phyloP scores from a whole-genome alignment of 805 yeast genomes.

The Blastobotrys parvus region DNA sequence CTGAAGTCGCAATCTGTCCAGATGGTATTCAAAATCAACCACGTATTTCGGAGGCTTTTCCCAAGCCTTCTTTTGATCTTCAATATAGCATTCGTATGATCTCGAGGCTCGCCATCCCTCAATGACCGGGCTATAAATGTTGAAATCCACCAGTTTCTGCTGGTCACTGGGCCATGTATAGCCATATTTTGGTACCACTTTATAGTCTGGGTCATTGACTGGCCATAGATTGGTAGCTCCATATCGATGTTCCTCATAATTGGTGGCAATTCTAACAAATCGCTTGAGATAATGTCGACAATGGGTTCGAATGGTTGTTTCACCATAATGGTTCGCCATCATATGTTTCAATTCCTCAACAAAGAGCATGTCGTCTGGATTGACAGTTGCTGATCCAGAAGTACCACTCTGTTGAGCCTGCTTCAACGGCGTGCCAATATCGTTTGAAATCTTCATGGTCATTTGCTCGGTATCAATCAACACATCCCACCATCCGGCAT shows the following conservation, averaged over 20 bases:
- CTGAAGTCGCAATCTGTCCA: conserved; percentile 22
- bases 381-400: conserved; percentile 2
- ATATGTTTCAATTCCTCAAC: conserved; percentile 22
- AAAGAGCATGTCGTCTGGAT: conserved; percentile 18
- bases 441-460: conserved; percentile 24
- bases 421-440: conserved; percentile 20
- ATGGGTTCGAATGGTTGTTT: conserved; percentile 20
- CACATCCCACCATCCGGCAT: conserved; percentile 49
- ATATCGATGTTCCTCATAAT: conserved; percentile 21
- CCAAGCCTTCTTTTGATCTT: conserved; percentile 18
- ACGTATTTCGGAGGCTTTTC: conserved; percentile 17
- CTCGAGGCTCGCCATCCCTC: conserved; percentile 26
- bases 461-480: conserved; percentile 44
- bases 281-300: conserved; percentile 22
- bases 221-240: conserved; percentile 20
- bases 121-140: conserved; percentile 19
- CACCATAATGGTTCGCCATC: conserved; percentile 25
- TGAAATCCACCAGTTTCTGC: conserved; percentile 18
- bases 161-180: conserved; percentile 24
- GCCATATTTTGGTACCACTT: conserved; percentile 25
- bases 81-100: conserved; percentile 19
- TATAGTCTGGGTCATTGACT: conserved; percentile 11
- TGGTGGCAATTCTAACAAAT: conserved; percentile 23
- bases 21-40: conserved; percentile 24
- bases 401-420: conserved; percentile 19